phyloP scores from a whole-genome alignment of 2,329 filamentous ascomycete genomes.

The Sporothrix phasma region DNA sequence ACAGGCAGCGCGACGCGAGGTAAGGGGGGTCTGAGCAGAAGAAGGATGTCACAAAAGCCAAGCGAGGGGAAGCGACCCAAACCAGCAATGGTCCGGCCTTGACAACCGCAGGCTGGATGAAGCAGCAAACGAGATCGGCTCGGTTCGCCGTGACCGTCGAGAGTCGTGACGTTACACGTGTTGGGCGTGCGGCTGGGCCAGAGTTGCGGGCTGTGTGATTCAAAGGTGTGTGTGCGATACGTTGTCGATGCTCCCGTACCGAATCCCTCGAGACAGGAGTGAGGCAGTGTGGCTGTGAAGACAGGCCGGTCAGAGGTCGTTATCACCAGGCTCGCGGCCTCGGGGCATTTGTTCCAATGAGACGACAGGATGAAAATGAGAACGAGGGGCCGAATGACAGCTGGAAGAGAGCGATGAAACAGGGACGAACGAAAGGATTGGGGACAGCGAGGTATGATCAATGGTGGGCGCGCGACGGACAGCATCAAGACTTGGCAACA shows the following conservation, averaged over 20 bases:
- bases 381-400: not conserved
- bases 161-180: constrained; percentile 7
- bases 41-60: not conserved
- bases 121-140: not conserved
- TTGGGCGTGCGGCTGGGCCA: not conserved
- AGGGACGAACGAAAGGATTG: not conserved
- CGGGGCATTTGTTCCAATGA: constrained; percentile 1
- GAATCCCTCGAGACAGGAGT: not conserved
- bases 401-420: not conserved
- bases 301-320: not conserved
- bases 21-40: not conserved
- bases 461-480: not conserved
- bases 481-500: not conserved
- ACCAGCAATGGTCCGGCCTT: not conserved
- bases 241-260: not conserved
- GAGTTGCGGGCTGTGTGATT: not conserved
- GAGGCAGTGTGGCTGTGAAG: constrained; percentile 1
- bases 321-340: not conserved
- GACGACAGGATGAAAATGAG: not conserved
- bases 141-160: not conserved
- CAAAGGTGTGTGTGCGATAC: not conserved
- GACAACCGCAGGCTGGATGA: not conserved
- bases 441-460: not conserved
- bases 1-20: not conserved
- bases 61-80: not conserved